Conservation (phyloP, 129 eudicot genomes). For the Glebionis coronaria region DNA sequence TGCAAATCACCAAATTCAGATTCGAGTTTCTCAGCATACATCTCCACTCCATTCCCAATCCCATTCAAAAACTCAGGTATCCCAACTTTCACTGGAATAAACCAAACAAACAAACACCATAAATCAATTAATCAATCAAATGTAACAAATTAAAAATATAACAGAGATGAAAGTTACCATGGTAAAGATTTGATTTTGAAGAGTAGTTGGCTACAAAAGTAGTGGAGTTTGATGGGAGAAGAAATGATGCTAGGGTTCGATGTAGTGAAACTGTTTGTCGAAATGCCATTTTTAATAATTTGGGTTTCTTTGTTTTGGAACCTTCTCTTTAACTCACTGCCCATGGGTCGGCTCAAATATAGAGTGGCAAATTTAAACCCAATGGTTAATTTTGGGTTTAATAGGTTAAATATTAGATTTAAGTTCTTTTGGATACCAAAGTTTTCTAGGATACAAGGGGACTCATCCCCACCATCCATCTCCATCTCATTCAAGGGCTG, state of each 20-base stretch:
- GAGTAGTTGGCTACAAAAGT: constrained; percentile 50
- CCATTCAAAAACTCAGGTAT: constrained; percentile 88
- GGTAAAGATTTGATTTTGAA: constrained; percentile 59
- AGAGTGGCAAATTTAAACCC: too few species aligned
- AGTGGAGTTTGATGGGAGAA: constrained; percentile 25
- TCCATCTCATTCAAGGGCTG: too few species aligned
- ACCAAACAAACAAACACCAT: too few species aligned
- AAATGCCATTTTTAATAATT: constrained; percentile 47
- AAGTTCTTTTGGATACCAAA: too few species aligned
- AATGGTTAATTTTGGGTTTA: too few species aligned
- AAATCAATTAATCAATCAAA: neutral
- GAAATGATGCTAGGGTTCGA: constrained; percentile 10
- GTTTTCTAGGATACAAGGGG: too few species aligned
- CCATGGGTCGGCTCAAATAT: too few species aligned
- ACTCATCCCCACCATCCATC: too few species aligned
- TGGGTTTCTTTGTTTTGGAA: too few species aligned
- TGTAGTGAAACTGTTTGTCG: constrained; percentile 40
- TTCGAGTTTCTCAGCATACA: constrained; percentile 67
- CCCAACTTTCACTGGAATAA: constrained; percentile 68
- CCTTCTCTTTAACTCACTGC: too few species aligned
- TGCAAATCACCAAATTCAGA: constrained; percentile 80
- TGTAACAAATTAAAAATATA: neutral
- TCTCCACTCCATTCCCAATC: constrained; percentile 80
- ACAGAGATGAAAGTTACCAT: constrained; percentile 34
- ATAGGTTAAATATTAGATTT: too few species aligned